Base-by-base conservation (phyloP, 1,284 basidiomycete genomes). In the Somion occarium region DNA sequence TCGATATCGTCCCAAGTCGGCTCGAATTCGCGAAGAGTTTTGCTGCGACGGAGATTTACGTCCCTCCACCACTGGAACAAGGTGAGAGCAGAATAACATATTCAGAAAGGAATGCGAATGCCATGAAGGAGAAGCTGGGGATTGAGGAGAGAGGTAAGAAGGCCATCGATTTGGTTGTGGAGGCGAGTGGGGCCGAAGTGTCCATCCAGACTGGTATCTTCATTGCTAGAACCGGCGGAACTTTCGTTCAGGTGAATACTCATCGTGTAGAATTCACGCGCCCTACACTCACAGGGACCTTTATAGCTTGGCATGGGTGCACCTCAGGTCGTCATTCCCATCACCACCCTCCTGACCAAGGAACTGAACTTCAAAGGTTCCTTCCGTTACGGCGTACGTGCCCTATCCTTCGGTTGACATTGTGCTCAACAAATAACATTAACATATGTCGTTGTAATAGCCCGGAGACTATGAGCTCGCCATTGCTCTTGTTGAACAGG, bases 101-200 rank as follows among this genome's bases (percentile, higher is more conserved):
- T 68, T 88, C 88, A 54, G 73, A 72, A 67, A 78, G 74, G 68
- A 91, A 82, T 65, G 89, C 82, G 9, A 69, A 70, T 49, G 63
- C 70, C 19, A 75, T 89, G 79, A 82, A 73, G 64, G 65, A 75
- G 57, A 66, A 75, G 52, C 72, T 88, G 37, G 74, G 72, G 3
- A 78, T 89, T 46, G 68, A 78, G 54, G 84, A 84, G 51, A 72
- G 80, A 49, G 87, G 86, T 27, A 59, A 65, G 18, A 72, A 72
- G 11, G 70, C 70, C 52, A 84, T 93, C 51, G 85, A 89, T 65
- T 70, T 91, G 26, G 80, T 89, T 49, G 71, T 93, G 53, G 91
- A 93, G 61, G 91, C 91, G 46, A 94, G 91, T 46, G 94, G 94
- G 15, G 90, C 94, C 23, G 91, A 96, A 68, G 82, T 82, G 34